phyloP scores from a whole-genome alignment of 371 early-diverging fungal genomes.

The Apophysomyces variabilis region DNA sequence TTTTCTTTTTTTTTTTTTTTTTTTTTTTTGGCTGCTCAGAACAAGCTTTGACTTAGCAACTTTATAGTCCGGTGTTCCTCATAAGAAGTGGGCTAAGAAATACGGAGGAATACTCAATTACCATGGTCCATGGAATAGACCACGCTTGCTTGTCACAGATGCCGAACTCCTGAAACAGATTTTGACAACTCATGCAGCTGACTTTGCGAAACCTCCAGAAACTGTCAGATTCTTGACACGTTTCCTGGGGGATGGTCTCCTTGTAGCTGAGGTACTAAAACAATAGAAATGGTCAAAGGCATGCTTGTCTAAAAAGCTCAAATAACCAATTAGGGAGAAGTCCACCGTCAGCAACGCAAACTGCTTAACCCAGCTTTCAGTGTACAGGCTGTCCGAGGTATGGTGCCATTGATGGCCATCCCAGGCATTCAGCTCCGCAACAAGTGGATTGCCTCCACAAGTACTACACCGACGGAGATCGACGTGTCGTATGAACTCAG shows the following conservation, averaged over 20 bases:
- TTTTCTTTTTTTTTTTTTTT: background rate
- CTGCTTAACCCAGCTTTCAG: slow-evolving; percentile 72
- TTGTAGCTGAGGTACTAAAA: slow-evolving; percentile 50
- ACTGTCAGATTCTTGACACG: slow-evolving; percentile 31
- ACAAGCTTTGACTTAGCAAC: no score
- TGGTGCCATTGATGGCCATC: slow-evolving; percentile 50
- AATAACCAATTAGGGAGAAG: slow-evolving; percentile 38
- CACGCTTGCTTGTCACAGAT: slow-evolving; percentile 58
- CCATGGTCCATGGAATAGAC: slow-evolving; percentile 50
- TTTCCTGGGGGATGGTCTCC: slow-evolving; percentile 61
- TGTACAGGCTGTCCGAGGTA: slow-evolving; percentile 47
- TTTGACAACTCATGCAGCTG: slow-evolving; percentile 53
- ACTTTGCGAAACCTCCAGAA: slow-evolving; percentile 51
- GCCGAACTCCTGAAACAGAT: slow-evolving; percentile 55
- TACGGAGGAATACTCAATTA: slow-evolving; percentile 58
- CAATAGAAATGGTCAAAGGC: no score
- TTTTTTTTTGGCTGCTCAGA: background rate
- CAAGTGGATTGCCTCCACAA: slow-evolving; percentile 34
- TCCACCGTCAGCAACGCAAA: slow-evolving; percentile 68
- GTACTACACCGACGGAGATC: slow-evolving; percentile 15
- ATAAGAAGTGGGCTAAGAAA: slow-evolving; percentile 52
- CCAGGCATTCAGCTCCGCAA: slow-evolving; percentile 39
- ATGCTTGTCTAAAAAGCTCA: background rate
- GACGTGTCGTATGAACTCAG: slow-evolving; percentile 43
- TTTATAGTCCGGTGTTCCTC: slow-evolving; percentile 46